Base-by-base conservation (phyloP, 2,329 filamentous ascomycete species). In the Alternaria longipes region DNA sequence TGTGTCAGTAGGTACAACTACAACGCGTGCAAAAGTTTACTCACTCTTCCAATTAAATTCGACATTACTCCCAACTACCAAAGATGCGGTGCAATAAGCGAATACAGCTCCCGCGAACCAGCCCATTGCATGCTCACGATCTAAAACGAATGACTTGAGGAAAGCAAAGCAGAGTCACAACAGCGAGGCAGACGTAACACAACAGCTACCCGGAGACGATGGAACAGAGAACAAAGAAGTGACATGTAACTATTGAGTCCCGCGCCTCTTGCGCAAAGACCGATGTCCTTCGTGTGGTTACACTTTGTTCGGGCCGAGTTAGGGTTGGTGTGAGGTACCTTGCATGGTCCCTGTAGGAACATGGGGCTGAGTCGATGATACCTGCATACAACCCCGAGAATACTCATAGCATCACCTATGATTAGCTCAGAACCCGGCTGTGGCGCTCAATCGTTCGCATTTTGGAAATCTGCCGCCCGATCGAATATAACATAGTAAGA, bases 101-200 rank as follows among this genome's bases (percentile, higher is more conserved):
- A 64, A 63, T 59, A 74, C 63, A 63, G 68, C 60, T 58, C 60
- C 65, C 68, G 71, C 75, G 70, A 74, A 69, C 75, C 69, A 76
- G 40, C 54, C 54, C 77, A 79, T 79, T 54, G 76, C 75, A 78
- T 76, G 65, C 56, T 74, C 69, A 70, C 40, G 22, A 47, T 24
- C 22, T 47, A 50, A 74, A 75, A 73, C 57, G 69, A 72, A 55
- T 62, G 70, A 67, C 65, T 60, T 55, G 63, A 63, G 59, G 57
- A 47, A 54, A 47, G 38, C 38, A 62, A 62, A 69, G 66, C 59
- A 67, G 61, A 62, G 66, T 60, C 55, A 69, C 62, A 54, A 55
- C 52, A 50, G 30, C 30, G 52, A 56, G 22, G 24, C 55, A 22
- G n/a, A 46, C 45, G 45, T 40, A 22, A 45, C 58, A 63, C 50